Conservation (phyloP, 139 green algal species). For the Mychonastes homosphaera region DNA sequence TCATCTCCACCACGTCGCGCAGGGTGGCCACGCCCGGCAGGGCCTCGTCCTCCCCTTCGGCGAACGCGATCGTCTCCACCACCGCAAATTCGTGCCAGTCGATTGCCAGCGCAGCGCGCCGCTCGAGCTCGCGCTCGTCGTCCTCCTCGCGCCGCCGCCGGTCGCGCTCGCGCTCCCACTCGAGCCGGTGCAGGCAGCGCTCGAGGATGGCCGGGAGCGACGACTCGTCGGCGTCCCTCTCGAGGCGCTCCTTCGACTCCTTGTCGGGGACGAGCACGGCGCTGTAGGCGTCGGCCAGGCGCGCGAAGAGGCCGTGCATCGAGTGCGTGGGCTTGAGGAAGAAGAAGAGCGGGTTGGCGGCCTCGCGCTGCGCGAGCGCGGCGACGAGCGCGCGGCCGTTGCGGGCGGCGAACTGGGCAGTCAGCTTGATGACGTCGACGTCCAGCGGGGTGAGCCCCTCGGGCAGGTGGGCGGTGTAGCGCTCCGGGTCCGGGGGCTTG, state of each 20-base stretch:
- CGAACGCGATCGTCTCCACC: constrained; percentile 95
- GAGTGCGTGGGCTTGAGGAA: constrained; percentile 95
- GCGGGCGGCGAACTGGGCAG: constrained; percentile 86
- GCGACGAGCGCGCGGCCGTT: constrained; percentile 85
- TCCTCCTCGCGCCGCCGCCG: constrained; percentile 54
- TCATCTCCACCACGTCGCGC: constrained; percentile 70
- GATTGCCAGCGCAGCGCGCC: constrained; percentile 65
- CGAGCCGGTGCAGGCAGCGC: constrained; percentile 70
- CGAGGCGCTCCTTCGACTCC: constrained; percentile 45
- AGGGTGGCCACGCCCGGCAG: constrained; percentile 73
- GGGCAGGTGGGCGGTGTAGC: constrained; percentile 77
- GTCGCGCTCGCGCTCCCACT: constrained; percentile 76
- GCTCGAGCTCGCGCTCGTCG: constrained; percentile 74
- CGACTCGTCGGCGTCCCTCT: constrained; percentile 54
- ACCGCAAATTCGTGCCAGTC: constrained; percentile 92
- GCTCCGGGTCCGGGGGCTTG: constrained; percentile 14
- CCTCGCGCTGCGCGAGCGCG: constrained; percentile 67
- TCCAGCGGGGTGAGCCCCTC: constrained; percentile 76
- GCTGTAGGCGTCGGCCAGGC: constrained; percentile 86
- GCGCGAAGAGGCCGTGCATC: constrained; percentile 89
- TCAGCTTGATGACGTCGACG: constrained; percentile 92
- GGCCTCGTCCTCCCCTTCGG: constrained; percentile 76
- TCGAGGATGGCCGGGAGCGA: constrained; percentile 56
- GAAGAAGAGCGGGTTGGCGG: constrained; percentile 63
- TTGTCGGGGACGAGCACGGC: constrained; percentile 86